Conservation (phyloP, 2,329 filamentous ascomycete species). For the Lachnellula hyalina region DNA sequence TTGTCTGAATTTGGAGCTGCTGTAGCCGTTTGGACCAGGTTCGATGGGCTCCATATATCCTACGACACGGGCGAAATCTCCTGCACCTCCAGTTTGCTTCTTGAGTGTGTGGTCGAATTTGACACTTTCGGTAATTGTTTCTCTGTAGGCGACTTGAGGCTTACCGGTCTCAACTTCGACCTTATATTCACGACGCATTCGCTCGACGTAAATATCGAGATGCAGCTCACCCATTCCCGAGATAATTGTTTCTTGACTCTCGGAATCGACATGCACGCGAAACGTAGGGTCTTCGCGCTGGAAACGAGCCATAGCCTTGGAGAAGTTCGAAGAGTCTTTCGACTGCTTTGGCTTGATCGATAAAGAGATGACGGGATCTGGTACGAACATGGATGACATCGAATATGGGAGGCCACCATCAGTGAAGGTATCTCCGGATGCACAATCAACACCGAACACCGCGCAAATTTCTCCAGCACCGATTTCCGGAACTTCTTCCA, state of each 20-base stretch:
- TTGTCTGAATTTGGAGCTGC: constrained; percentile 75
- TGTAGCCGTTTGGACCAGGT: constrained; percentile 41
- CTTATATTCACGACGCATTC: constrained; percentile 93
- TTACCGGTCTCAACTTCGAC: constrained; percentile 95
- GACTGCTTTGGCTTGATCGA: constrained; percentile 95
- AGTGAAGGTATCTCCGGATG: constrained; percentile 96
- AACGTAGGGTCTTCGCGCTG: constrained; percentile 98
- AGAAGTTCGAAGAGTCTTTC: constrained; percentile 90
- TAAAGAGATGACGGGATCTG: constrained; percentile 94
- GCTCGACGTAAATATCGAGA: constrained; percentile 95
- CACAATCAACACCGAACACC: constrained; percentile 96
- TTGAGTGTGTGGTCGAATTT: constrained; percentile 91
- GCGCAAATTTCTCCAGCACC: constrained; percentile 97
- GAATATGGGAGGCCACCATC: constrained; percentile 88
- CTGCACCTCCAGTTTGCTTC: constrained; percentile 92
- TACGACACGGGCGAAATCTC: constrained; percentile 89
- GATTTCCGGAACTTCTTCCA: constrained; percentile 93
- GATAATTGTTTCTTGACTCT: constrained; percentile 96
- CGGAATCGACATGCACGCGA: constrained; percentile 84
- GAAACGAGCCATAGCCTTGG: constrained; percentile 98
- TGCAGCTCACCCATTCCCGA: constrained; percentile 98
- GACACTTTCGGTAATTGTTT: constrained; percentile 76
- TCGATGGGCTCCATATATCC: constrained; percentile 85
- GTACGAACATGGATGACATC: constrained; percentile 98
- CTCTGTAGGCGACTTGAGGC: constrained; percentile 93